Evolutionary conservation across 2,329 filamentous ascomycete species (phyloP), one percentile per base, ranked within the genome.

Genomic region (Xylaria sp.): DNA sequence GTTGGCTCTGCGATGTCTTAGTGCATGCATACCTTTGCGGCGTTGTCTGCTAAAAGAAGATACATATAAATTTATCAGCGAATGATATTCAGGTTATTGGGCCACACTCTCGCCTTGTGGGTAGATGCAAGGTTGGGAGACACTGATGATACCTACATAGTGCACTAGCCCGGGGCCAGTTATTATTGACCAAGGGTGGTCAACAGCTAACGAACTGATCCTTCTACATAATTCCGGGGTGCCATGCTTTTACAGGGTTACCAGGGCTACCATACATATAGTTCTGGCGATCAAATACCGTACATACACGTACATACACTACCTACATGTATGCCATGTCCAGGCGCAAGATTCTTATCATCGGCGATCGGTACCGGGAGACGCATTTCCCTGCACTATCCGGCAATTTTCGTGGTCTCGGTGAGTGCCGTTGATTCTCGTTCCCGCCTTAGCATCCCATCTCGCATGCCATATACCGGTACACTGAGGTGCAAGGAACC

Each of bases 11-110:
- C 42, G 6, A 10, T 38, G n/a, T 11, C 29, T 31, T 25, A 6
- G 11, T n/a, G 11, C 29, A 59, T 59, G 47, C 25, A 33, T 33
- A 44, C 5, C 20, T 25, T 11, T 17, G 38, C 20, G 33, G 49
- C 29, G 17, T 17, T n/a, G 36, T 10, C 25, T 4, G 10, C 31
- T 29, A 27, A 20, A 42, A 22, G 27, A 42, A 22, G 7, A 39
- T 6, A 15, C 17, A 42, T 17, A 29, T 17, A 31, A 51, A 60
- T 51, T 31, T 54, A 61, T 44, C 47, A 42, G 47, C 47, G n/a
- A 44, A 61, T 44, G 25, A 53, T 20, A 39, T 25, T 5, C 31
- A 25, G 6, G 20, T 50, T 49, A n/a, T 9, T 36, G 44, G 44
- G 29, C 31, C 13, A 11, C 36, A 38, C 31, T 29, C 29, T 42